A percentile compares a stretch with the other conserved stretches of the same genome.
These are phyloP conservation scores for Xerocomus amazonicus DNA, from an alignment of 1,284 basidiomycete species.

Conservation along the genomic window DNA sequence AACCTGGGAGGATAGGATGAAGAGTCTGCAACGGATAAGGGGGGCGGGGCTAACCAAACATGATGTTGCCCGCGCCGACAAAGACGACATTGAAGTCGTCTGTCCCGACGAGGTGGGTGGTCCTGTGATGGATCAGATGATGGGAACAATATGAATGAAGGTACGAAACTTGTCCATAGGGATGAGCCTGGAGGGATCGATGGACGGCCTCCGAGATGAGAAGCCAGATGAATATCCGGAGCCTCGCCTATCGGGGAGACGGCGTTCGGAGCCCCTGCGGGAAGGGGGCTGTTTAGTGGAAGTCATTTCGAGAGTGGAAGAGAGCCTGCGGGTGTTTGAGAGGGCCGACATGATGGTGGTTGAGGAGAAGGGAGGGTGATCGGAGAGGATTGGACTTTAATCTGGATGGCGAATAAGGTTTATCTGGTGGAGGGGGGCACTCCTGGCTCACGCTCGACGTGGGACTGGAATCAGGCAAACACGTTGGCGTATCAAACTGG, in stretches of 20 bases:
- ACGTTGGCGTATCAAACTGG: not conserved
- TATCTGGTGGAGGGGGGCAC: slow-evolving; percentile 4
- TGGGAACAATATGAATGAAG: not conserved
- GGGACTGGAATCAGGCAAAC: not conserved
- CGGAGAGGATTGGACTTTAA: too few species aligned
- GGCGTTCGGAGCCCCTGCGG: slow-evolving; percentile 36
- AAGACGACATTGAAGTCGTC: slow-evolving; percentile 88
- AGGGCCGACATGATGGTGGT: slow-evolving; percentile 24
- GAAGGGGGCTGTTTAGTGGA: slow-evolving; percentile 29
- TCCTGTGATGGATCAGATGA: slow-evolving; percentile 37
- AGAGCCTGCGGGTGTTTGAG: slow-evolving; percentile 27
- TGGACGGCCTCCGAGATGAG: slow-evolving; percentile 61
- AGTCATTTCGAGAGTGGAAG: slow-evolving; percentile 34
- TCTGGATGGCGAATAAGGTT: slow-evolving; percentile 16
- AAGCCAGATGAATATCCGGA: slow-evolving; percentile 43
- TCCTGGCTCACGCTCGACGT: too few species aligned
- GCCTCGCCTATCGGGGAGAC: slow-evolving; percentile 38
- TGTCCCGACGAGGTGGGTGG: slow-evolving; percentile 50
- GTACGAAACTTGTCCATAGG: slow-evolving; percentile 71
- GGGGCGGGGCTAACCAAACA: slow-evolving; percentile 67
- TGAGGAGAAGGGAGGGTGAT: not conserved
- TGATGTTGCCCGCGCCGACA: slow-evolving; percentile 91
- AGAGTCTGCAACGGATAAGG: slow-evolving; percentile 2
- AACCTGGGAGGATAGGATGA: slow-evolving; percentile 46
- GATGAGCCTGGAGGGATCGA: slow-evolving; percentile 69